phyloP scores from a whole-genome alignment of 306 rosid genomes.

The Trifolium dubium region DNA sequence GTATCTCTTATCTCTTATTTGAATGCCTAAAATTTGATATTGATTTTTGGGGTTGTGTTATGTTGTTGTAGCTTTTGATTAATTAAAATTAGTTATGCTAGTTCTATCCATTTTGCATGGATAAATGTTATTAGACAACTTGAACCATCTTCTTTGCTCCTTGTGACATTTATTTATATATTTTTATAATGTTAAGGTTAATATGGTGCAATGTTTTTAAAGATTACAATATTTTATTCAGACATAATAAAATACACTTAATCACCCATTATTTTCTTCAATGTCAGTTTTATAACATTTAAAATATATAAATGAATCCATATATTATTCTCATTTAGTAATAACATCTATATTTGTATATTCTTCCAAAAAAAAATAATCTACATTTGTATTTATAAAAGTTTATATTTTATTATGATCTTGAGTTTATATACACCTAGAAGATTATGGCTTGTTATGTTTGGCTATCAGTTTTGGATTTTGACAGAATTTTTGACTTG shows the following conservation, averaged over 20 bases:
- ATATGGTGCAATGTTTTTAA: not conserved
- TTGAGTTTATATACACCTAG: too few relatives aligned
- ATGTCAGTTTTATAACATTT: too few relatives aligned
- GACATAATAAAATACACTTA: too few relatives aligned
- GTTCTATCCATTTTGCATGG: slow-evolving; percentile 30
- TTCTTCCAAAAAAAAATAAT: too few relatives aligned
- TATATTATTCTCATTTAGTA: not conserved
- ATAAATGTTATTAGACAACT: not conserved
- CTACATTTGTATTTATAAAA: too few relatives aligned
- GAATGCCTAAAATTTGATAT: slow-evolving; percentile 24
- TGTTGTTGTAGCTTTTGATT: slow-evolving; percentile 33
- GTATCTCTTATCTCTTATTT: slow-evolving; percentile 39
- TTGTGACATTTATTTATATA: not conserved
- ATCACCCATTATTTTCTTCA: not conserved
- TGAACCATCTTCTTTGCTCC: not conserved
- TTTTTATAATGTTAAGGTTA: not conserved
- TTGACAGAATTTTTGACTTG: too few relatives aligned
- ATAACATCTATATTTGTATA: too few relatives aligned
- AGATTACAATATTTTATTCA: not conserved
- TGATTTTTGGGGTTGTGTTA: slow-evolving; percentile 5
- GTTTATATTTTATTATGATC: too few relatives aligned
- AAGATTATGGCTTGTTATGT: too few relatives aligned
- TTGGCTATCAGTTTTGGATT: too few relatives aligned
- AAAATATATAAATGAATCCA: too few relatives aligned
- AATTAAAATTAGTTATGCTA: slow-evolving; percentile 22